Percentiles rank a stretch among this genome's conserved stretches.
Evolutionary conservation across 352 stramenopile genomes (phyloP).

Genomic region (Phytophthora multivora): DNA sequence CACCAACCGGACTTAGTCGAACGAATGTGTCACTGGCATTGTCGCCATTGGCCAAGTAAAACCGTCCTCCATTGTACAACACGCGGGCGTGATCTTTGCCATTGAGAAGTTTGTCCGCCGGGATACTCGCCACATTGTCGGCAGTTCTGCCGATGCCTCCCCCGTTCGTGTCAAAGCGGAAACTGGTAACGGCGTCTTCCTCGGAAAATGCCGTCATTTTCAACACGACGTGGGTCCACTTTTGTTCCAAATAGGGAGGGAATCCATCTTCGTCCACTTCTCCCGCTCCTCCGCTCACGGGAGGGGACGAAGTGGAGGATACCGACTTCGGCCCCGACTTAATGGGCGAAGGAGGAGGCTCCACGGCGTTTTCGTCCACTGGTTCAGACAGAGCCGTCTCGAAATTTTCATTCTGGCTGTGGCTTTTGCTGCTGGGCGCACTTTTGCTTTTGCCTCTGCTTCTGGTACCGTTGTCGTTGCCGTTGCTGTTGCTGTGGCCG

Average conservation of each 20-base stretch:
- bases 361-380: slow-evolving; percentile 16
- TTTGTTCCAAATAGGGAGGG: slow-evolving; percentile 39
- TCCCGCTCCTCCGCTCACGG: slow-evolving; percentile 16
- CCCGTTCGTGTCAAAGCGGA: slow-evolving; percentile 57
- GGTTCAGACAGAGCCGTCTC: slow-evolving; percentile 10
- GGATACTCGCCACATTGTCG: slow-evolving; percentile 69
- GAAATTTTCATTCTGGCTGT: slow-evolving; percentile 6
- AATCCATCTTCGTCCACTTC: slow-evolving; percentile 35
- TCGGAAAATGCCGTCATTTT: slow-evolving; percentile 87
- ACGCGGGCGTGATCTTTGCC: slow-evolving; percentile 59
- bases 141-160: slow-evolving; percentile 58
- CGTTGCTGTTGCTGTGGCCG: slow-evolving; percentile 16
- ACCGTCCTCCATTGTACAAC: slow-evolving; percentile 56
- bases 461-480: slow-evolving; percentile 1
- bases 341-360: slow-evolving; percentile 12
- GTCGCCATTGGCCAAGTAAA: slow-evolving; percentile 67
- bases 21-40: slow-evolving; percentile 72
- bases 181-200: slow-evolving; percentile 77
- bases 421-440: slow-evolving; percentile 21
- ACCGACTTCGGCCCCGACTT: slow-evolving; percentile 13
- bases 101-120: slow-evolving; percentile 70
- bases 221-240: slow-evolving; percentile 75
- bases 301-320: slow-evolving; percentile 17
- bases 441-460: slow-evolving; percentile 28
- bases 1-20: slow-evolving; percentile 49